These are phyloP conservation scores for Penicillium glabrum DNA, from an alignment of 2,329 filamentous ascomycete species.

Conservation along the genomic window DNA sequence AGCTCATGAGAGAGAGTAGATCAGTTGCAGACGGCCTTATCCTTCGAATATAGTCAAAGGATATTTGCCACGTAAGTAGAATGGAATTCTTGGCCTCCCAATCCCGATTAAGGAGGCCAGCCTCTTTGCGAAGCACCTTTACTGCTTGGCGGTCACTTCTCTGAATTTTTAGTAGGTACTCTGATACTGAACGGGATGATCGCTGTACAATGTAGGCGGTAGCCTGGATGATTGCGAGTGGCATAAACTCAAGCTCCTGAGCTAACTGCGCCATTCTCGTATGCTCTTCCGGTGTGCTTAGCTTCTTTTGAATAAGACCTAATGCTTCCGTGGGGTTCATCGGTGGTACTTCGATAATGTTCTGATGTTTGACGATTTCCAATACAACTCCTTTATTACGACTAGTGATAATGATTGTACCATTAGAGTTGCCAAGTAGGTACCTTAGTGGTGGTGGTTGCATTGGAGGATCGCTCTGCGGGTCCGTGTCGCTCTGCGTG, in stretches of 20 bases:
- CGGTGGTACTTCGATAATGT: not conserved
- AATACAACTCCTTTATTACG: not conserved
- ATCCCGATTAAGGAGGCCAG: not conserved
- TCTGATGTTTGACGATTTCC: not conserved
- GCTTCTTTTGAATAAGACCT: not conserved
- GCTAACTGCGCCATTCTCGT: not conserved
- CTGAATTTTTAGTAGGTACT: conserved; percentile 1
- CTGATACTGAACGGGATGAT: conserved; percentile 2
- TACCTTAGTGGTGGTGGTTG: not conserved
- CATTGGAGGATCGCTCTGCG: no score
- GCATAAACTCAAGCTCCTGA: conserved; percentile 17
- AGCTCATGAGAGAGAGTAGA: not conserved
- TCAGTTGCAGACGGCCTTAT: not conserved
- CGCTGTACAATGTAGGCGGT: conserved; percentile 22
- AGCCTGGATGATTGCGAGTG: not conserved
- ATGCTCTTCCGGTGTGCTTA: not conserved
- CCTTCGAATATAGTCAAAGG: not conserved
- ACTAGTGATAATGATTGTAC: not conserved
- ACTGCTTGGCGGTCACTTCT: not conserved
- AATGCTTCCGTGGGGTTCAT: not conserved
- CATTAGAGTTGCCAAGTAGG: not conserved
- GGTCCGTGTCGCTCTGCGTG: no score
- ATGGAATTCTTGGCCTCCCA: not conserved
- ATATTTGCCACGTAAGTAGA: not conserved
- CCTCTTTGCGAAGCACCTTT: not conserved